Base-by-base conservation (phyloP, 2,329 filamentous ascomycete species). In the Fonsecaea monophora region DNA sequence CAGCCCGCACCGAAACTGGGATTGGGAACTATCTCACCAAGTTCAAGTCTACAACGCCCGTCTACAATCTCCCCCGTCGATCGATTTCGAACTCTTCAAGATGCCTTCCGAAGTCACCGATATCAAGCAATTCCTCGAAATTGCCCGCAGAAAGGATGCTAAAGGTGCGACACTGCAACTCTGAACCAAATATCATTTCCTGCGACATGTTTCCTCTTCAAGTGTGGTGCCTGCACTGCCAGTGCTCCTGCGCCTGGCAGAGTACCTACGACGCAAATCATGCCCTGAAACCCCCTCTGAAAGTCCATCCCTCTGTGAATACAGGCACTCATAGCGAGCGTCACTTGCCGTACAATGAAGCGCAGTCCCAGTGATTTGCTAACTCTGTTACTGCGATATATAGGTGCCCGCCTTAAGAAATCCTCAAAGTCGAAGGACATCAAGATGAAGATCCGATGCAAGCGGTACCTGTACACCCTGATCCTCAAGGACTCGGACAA, bases 361-460 rank as follows among this genome's bases (percentile, higher is more conserved):
- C 4, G 18, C 10, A 1, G 15, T 42, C 15, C 4, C 6, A 5
- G n/a, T 42, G 13, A 18, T 42, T 15, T 50, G 21, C 45, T 50
- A 30, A 50, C n/a, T 50, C 18, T 8, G 15, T 12, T 50, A 8
- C 25, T 50, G 9, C 18, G 45, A 12, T 8, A 34, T 25, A 72
- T 77, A 94, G 91, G 91, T 84, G 91, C 91, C 80, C 90, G 91
- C 83, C 92, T 94, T 87, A 94, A 98, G 93, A 95, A 96, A 89
- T 96, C 90, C 89, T 90, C 89, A 84, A 90, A 91, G 85, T 85
- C 86, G 80, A 88, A 90, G 70, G 66, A 71, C 45, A 94, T 95
- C 90, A 99, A 99, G 91, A 98, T 99, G 93, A 99, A 99, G 92
- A 94, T 99, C 88, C 92, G 95, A 84, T 98, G 95, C 91, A 87